A percentile compares a stretch with the other conserved stretches of the same genome.
Evolutionary conservation across 768 basidiomycete species (phyloP).

Genomic region (Rhodosporidiobolus sp.): DNA sequence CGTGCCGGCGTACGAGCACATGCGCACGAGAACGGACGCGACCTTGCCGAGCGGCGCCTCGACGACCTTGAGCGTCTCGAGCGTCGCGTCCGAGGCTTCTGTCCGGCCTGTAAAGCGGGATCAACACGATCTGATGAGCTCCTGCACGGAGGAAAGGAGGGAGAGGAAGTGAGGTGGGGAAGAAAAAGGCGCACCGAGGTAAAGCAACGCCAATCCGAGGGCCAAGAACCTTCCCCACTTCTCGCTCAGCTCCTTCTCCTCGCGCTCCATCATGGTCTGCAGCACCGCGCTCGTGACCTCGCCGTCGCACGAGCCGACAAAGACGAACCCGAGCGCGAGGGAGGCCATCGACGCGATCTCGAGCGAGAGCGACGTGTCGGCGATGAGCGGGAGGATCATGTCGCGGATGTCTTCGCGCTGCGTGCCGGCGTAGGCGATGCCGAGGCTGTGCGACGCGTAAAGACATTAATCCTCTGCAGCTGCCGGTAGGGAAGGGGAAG

Average conservation of each 20-base stretch:
- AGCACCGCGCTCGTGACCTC: slow-evolving; percentile 85
- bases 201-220: slow-evolving; percentile 82
- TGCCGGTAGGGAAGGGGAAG: no score
- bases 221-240: slow-evolving; percentile 93
- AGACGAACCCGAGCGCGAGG: slow-evolving; percentile 87
- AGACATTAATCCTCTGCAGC: background rate
- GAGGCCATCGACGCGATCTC: slow-evolving; percentile 83
- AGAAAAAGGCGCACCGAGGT: slow-evolving; percentile 66
- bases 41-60: slow-evolving; percentile 87
- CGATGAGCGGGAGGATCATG: slow-evolving; percentile 73
- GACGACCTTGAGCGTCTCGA: slow-evolving; percentile 88
- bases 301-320: slow-evolving; percentile 90
- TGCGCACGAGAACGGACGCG: slow-evolving; percentile 85
- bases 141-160: background rate
- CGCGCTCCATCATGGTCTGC: slow-evolving; percentile 72
- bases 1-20: slow-evolving; percentile 89
- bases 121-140: background rate
- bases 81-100: slow-evolving; percentile 87
- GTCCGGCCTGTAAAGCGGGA: slow-evolving; percentile 65
- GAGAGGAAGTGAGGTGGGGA: background rate
- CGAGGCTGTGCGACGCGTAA: slow-evolving; percentile 58
- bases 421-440: slow-evolving; percentile 90
- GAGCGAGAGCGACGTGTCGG: slow-evolving; percentile 78
- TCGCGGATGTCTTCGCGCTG: slow-evolving; percentile 78
- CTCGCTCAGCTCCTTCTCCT: slow-evolving; percentile 72